Evolutionary conservation across 1,139 yeast genomes (phyloP).

Genomic region (Yamadazyma trypodendri): DNA sequence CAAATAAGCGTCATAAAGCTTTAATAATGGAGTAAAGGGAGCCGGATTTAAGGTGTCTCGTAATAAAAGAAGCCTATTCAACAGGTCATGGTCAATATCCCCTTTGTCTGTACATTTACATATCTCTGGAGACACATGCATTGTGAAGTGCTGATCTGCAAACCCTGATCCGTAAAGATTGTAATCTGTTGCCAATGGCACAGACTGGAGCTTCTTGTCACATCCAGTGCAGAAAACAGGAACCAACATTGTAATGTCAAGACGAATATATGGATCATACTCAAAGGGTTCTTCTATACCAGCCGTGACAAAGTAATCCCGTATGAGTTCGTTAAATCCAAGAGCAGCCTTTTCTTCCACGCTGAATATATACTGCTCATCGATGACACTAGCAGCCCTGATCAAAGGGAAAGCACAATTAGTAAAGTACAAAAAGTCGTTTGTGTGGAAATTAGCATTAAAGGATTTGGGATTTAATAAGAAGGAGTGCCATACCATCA

Average conservation of each 20-base stretch:
- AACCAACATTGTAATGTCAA: conserved; percentile 5
- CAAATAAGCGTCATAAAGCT: no score
- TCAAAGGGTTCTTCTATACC: conserved; percentile 4
- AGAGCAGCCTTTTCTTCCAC: conserved; percentile 2
- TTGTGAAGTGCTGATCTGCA: not conserved
- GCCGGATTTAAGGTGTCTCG: no score
- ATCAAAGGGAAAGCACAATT: conserved; percentile 29
- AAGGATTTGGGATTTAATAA: conserved; percentile 19
- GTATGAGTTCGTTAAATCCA: not conserved
- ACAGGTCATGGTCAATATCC: not conserved
- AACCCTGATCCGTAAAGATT: not conserved
- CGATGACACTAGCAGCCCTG: conserved; percentile 20
- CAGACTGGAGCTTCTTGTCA: not conserved
- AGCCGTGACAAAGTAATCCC: conserved; percentile 1
- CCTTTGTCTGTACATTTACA: not conserved
- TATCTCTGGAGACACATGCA: not conserved
- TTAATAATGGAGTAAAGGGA: no score
- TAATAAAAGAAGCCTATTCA: not conserved
- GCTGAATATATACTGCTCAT: conserved; percentile 12
- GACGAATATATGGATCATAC: conserved; percentile 7
- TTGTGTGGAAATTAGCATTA: conserved; percentile 28
- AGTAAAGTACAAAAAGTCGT: conserved; percentile 21
- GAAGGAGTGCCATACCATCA: conserved; percentile 41
- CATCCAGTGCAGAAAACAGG: conserved; percentile 22
- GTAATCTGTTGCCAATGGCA: not conserved